Conservation (phyloP, 2,329 filamentous ascomycete species). For the Clarireedia monteithiana region DNA sequence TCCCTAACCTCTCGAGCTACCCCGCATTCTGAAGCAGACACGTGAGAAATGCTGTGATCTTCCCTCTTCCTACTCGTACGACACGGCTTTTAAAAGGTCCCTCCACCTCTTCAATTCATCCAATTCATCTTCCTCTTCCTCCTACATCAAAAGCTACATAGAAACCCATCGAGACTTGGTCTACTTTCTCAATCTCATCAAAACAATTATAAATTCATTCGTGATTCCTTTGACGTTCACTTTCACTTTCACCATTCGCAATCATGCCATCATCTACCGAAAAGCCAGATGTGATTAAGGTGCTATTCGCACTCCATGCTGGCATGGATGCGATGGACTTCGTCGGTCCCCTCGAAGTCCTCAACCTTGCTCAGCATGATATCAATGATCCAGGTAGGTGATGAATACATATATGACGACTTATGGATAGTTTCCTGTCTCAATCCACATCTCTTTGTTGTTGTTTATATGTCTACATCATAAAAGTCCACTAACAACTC, state of each 20-base stretch:
- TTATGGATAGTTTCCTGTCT: not conserved
- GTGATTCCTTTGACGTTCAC: not conserved
- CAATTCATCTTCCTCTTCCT: not conserved
- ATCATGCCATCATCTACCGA: conserved; percentile 26
- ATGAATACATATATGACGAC: conserved; percentile 3
- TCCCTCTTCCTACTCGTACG: not conserved
- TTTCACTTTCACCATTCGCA: conserved; percentile 12
- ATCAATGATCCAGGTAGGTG: conserved; percentile 41
- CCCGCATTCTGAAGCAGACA: not conserved
- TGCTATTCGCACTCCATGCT: conserved; percentile 48
- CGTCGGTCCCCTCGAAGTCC: conserved; percentile 49
- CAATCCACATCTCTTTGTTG: not conserved
- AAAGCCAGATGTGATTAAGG: conserved; percentile 39
- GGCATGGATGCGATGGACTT: conserved; percentile 50
- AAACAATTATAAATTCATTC: not conserved
- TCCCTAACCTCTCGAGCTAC: not conserved
- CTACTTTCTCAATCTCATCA: not conserved
- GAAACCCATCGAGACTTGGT: too few relatives aligned
- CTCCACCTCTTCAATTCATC: not conserved
- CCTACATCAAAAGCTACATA: not conserved
- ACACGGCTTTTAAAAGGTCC: not conserved
- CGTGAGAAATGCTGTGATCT: not conserved
- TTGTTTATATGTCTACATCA: not conserved
- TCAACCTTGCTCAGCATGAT: conserved; percentile 46
- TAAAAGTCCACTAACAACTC: not conserved